These are phyloP conservation scores for Penicillium occitanis DNA, from an alignment of 2,329 filamentous ascomycete species.

Conservation along the genomic window DNA sequence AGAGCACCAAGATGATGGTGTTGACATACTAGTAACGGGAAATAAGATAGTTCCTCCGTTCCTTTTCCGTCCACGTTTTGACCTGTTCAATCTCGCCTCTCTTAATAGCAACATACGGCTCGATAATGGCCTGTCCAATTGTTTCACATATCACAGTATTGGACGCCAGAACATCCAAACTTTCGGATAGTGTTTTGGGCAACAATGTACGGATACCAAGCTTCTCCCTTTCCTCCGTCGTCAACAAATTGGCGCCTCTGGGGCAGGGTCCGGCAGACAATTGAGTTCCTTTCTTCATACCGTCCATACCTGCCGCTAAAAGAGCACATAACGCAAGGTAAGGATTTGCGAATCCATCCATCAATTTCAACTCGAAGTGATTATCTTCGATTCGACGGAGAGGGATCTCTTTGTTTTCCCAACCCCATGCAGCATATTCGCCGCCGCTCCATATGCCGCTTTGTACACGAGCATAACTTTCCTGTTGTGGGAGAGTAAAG, in stretches of 20 bases:
- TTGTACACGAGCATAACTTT: constrained; percentile 28
- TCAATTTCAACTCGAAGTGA: constrained; percentile 30
- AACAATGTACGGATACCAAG: constrained; percentile 2
- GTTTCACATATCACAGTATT: constrained; percentile 3
- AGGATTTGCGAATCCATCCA: constrained; percentile 32
- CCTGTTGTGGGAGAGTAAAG: constrained; percentile 27
- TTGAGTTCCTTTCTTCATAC: constrained; percentile 12
- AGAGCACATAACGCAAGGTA: constrained; percentile 29
- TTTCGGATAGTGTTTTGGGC: constrained; percentile 9
- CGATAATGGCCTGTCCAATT: constrained; percentile 4
- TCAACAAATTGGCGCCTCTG: constrained; percentile 3
- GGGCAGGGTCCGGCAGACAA: constrained; percentile 15
- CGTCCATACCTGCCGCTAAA: constrained; percentile 27
- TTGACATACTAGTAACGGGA: constrained; percentile 13
- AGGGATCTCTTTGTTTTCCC: constrained; percentile 30
- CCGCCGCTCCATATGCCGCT: constrained; percentile 30
- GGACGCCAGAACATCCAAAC: not conserved
- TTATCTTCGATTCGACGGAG: constrained; percentile 27
- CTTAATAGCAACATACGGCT: constrained; percentile 16
- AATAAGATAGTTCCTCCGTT: constrained; percentile 16
- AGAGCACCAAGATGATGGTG: not conserved
- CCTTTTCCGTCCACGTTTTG: constrained; percentile 13
- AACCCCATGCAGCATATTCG: constrained; percentile 30
- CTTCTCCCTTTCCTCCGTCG: not conserved
- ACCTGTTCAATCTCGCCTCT: constrained; percentile 14